Percentiles rank a stretch among this genome's conserved stretches.
phyloP scores from a whole-genome alignment of 352 stramenopile genomes.

The Pythium biforme region DNA sequence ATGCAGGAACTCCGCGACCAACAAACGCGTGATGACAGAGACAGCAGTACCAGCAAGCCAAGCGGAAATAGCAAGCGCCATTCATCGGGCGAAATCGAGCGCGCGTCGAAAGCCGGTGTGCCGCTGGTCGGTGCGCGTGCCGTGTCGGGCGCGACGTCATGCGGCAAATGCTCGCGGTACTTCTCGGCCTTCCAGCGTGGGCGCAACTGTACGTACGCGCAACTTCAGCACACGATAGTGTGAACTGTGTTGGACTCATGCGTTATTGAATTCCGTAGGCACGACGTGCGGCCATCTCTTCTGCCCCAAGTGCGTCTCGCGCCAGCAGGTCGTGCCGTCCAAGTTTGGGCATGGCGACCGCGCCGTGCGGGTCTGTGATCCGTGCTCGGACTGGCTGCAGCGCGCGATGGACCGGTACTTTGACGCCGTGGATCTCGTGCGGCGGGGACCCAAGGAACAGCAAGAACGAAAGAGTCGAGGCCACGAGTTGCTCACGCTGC shows the following conservation, averaged over 20 bases:
- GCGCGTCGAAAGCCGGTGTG: constrained; percentile 25
- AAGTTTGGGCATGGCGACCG: constrained; percentile 58
- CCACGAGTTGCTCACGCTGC: constrained; percentile 11
- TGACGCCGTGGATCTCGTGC: constrained; percentile 47
- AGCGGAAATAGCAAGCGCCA: constrained; percentile 5
- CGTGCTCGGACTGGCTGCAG: constrained; percentile 65
- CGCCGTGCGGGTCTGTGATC: constrained; percentile 53
- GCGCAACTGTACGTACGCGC: constrained; percentile 38
- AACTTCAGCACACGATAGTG: neutral
- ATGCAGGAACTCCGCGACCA: constrained; percentile 31
- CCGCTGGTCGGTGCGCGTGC: constrained; percentile 40
- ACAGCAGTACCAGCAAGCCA: neutral
- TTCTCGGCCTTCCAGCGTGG: constrained; percentile 74
- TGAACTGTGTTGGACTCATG: constrained; percentile 8
- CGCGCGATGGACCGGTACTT: constrained; percentile 66
- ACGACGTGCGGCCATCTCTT: constrained; percentile 52
- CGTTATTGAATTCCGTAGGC: neutral
- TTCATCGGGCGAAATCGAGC: constrained; percentile 12
- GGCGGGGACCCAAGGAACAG: neutral
- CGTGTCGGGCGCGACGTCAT: constrained; percentile 34
- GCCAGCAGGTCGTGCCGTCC: constrained; percentile 50
- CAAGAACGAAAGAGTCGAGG: neutral
- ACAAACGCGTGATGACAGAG: constrained; percentile 17
- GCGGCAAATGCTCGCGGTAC: constrained; percentile 53
- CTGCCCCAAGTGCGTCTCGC: constrained; percentile 63